A percentile compares a stretch with the other conserved stretches of the same genome.
These are phyloP conservation scores for Leptographium flavum DNA, from an alignment of 2,329 filamentous ascomycete species.

Conservation along the genomic window DNA sequence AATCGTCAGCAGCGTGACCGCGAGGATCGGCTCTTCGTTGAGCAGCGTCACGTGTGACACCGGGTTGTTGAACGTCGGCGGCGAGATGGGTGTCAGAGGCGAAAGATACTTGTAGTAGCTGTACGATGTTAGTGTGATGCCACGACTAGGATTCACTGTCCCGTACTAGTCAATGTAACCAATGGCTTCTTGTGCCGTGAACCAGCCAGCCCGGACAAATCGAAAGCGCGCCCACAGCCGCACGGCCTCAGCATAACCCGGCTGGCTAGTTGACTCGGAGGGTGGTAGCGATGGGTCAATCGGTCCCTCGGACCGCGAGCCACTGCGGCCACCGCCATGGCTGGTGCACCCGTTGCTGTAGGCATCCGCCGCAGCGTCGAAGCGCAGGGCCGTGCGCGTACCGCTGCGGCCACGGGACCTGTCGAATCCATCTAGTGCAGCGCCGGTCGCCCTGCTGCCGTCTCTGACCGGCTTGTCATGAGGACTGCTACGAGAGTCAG, in stretches of 20 bases:
- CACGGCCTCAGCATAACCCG: slow-evolving; percentile 54
- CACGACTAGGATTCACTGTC: too few relatives aligned
- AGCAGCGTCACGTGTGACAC: slow-evolving; percentile 66
- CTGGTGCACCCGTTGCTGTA: slow-evolving; percentile 12
- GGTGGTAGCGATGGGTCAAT: slow-evolving; percentile 32
- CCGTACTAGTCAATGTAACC: slow-evolving; percentile 85
- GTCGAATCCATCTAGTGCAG: background rate
- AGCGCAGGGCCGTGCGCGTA: background rate
- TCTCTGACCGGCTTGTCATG: background rate
- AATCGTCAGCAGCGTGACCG: slow-evolving; percentile 82
- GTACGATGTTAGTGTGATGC: background rate
- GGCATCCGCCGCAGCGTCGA: background rate
- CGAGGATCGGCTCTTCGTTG: slow-evolving; percentile 82
- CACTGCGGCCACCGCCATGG: slow-evolving; percentile 4
- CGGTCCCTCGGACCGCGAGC: slow-evolving; percentile 18
- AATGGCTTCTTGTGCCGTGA: slow-evolving; percentile 85
- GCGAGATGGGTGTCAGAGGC: slow-evolving; percentile 83
- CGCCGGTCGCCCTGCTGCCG: background rate
- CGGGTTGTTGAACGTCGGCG: slow-evolving; percentile 78
- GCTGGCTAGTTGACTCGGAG: slow-evolving; percentile 29
- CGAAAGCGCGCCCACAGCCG: slow-evolving; percentile 84
- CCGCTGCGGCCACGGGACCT: background rate
- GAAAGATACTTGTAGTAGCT: slow-evolving; percentile 87
- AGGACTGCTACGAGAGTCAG: background rate
- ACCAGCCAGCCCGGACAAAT: slow-evolving; percentile 95